phyloP scores from a whole-genome alignment of 2,329 filamentous ascomycete genomes.

The Colletotrichum plurivorum region DNA sequence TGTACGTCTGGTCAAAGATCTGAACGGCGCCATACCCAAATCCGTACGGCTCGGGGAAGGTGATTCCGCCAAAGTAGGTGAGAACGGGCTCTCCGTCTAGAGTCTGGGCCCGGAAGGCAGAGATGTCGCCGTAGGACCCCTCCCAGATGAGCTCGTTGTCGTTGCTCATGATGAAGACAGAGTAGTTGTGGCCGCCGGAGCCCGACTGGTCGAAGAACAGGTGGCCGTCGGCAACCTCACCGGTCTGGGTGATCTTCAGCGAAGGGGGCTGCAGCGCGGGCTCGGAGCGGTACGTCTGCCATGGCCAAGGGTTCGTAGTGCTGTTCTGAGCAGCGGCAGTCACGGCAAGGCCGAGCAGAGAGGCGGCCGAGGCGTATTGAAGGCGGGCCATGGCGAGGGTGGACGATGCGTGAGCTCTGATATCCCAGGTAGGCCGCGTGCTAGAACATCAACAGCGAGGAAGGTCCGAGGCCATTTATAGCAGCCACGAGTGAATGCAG shows the following conservation, averaged over 20 bases:
- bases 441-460: background rate
- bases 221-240: slow-evolving; percentile 44
- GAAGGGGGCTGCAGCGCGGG: slow-evolving; percentile 24
- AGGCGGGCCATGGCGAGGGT: slow-evolving; percentile 11
- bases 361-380: background rate
- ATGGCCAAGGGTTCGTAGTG: slow-evolving; percentile 24
- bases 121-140: slow-evolving; percentile 43
- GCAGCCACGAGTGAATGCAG: background rate
- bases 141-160: slow-evolving; percentile 49
- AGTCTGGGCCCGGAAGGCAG: slow-evolving; percentile 47
- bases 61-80: slow-evolving; percentile 48
- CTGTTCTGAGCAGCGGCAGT: slow-evolving; percentile 8
- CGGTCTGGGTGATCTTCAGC: slow-evolving; percentile 30
- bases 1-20: slow-evolving; percentile 49
- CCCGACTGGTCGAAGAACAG: slow-evolving; percentile 45
- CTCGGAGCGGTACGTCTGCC: slow-evolving; percentile 33
- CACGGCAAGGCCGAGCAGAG: slow-evolving; percentile 7
- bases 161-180: slow-evolving; percentile 44
- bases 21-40: slow-evolving; percentile 51
- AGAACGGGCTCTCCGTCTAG: slow-evolving; percentile 49
- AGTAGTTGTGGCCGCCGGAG: slow-evolving; percentile 32
- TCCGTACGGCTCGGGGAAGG: slow-evolving; percentile 44
- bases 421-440: background rate
- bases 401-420: background rate
- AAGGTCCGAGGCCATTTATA: background rate